phyloP scores from a whole-genome alignment of 306 rosid species.

The Lathyrus oleraceus region DNA sequence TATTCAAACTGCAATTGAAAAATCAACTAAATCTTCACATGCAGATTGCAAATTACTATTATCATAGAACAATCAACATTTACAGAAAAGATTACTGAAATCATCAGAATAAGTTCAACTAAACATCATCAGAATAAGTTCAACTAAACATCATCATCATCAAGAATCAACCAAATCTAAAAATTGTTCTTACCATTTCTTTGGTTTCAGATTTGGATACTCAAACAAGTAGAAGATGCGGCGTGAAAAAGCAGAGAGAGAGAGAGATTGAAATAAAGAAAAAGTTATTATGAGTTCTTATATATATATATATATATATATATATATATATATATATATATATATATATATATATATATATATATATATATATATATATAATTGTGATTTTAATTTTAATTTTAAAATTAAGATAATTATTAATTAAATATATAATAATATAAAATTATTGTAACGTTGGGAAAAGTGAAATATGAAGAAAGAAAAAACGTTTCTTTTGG shows the following conservation, averaged over 20 bases:
- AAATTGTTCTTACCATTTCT: conserved; percentile 53
- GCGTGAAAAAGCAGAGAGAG: conserved; percentile 31
- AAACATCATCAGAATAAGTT: not conserved
- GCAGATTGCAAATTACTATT: conserved; percentile 14
- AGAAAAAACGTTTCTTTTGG: conserved; percentile 31
- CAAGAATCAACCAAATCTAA: conserved; percentile 27
- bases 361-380: too few species aligned
- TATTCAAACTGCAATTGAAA: conserved; percentile 4
- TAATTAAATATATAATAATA: too few species aligned
- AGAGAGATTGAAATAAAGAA: conserved; percentile 29
- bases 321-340: too few species aligned
- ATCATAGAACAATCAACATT: conserved; percentile 3
- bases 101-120: conserved; percentile 5
- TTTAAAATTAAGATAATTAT: not conserved
- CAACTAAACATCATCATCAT: too few species aligned
- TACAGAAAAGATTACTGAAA: conserved; percentile 15
- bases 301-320: too few species aligned
- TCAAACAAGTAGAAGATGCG: conserved; percentile 36
- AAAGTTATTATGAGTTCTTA: not conserved
- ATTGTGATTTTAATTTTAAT: not conserved
- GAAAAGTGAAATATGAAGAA: conserved; percentile 5
- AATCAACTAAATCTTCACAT: conserved; percentile 32
- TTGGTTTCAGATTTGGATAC: conserved; percentile 35
- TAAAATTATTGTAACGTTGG: not conserved
- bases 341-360: too few species aligned